A percentile compares a stretch with the other conserved stretches of the same genome.
These are phyloP conservation scores for Paecilomyces variotii DNA, from an alignment of 2,329 filamentous ascomycete genomes.

Conservation along the genomic window DNA sequence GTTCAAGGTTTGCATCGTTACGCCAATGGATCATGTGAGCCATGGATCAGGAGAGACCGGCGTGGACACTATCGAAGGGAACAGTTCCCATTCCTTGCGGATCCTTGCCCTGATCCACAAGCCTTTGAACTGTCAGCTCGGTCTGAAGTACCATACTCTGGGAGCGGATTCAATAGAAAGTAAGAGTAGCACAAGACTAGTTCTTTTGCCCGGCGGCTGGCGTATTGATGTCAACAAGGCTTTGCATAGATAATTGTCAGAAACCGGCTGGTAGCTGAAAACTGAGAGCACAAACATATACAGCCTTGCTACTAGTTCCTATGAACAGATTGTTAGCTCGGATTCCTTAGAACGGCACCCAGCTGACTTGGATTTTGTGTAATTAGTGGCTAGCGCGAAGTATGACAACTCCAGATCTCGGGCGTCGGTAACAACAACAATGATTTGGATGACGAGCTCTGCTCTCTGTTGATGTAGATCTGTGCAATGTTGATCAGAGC, in stretches of 20 bases:
- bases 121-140: neutral
- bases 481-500: neutral
- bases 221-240: neutral
- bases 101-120: neutral
- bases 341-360: neutral
- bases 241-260: neutral
- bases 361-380: neutral
- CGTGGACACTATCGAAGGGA: neutral
- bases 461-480: neutral
- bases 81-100: neutral
- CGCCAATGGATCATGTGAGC: slow-evolving; percentile 3
- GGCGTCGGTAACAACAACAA: too few species aligned
- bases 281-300: neutral
- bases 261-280: neutral
- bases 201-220: neutral
- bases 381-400: neutral
- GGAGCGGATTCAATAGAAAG: neutral
- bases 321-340: neutral
- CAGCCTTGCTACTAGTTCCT: neutral
- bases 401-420: neutral
- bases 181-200: neutral
- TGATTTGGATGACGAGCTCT: too few species aligned
- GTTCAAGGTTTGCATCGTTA: neutral
- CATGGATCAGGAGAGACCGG: neutral
- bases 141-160: neutral